phyloP scores from a whole-genome alignment of 176 grass and related monocot genomes.

The Pharus latifolius region DNA sequence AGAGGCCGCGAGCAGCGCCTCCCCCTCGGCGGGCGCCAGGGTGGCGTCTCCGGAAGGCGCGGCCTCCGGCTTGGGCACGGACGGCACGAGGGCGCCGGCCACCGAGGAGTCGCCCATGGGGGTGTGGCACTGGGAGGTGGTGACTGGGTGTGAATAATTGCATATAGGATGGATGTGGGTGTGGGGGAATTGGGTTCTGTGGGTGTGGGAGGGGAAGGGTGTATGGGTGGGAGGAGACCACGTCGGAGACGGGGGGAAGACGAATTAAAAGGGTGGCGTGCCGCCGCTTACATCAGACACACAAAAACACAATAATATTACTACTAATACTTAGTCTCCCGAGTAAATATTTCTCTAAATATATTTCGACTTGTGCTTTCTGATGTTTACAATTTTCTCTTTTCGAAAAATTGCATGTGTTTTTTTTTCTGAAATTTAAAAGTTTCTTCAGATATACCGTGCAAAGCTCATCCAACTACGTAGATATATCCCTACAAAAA shows the following conservation, averaged over 20 bases:
- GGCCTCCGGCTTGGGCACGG: slow-evolving; percentile 62
- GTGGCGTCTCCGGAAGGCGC: slow-evolving; percentile 26
- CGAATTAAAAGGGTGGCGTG: too few relatives aligned
- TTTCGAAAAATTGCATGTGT: too few relatives aligned
- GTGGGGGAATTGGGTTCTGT: slow-evolving; percentile 36
- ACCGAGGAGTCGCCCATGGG: slow-evolving; percentile 73
- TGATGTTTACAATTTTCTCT: too few relatives aligned
- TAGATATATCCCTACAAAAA: too few relatives aligned
- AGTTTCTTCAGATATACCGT: too few relatives aligned
- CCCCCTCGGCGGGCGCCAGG: slow-evolving; percentile 22
- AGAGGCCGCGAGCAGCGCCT: not conserved
- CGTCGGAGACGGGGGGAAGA: slow-evolving; percentile 31
- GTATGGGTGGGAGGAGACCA: slow-evolving; percentile 78
- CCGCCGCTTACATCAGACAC: too few relatives aligned
- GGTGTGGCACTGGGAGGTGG: not conserved
- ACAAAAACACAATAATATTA: too few relatives aligned
- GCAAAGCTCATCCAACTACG: too few relatives aligned
- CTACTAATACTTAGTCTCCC: too few relatives aligned
- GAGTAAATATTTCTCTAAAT: too few relatives aligned
- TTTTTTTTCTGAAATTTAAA: too few relatives aligned
- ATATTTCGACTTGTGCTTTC: too few relatives aligned
- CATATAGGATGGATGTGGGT: not conserved
- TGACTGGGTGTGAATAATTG: slow-evolving; percentile 20
- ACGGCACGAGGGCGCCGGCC: slow-evolving; percentile 74
- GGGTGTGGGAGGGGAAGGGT: slow-evolving; percentile 23